phyloP scores from a whole-genome alignment of 306 rosid genomes.

The Oemleria cerasiformis region DNA sequence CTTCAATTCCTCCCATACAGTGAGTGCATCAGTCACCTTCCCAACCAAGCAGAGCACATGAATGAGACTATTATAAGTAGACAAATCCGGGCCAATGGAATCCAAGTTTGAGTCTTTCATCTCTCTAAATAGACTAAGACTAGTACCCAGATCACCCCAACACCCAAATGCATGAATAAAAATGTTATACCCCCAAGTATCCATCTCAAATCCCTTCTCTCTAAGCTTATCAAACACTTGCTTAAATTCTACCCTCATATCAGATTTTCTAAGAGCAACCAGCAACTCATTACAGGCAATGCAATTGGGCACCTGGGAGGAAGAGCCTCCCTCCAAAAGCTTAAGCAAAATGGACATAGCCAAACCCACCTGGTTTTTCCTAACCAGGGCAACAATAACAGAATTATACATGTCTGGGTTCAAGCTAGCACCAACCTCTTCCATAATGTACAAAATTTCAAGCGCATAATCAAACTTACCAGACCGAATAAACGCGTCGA shows the following conservation, averaged over 20 bases:
- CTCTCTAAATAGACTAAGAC: conserved; percentile 54
- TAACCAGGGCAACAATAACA: conserved; percentile 52
- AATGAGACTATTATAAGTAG: conserved; percentile 75
- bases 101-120: conserved; percentile 47
- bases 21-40: conserved; percentile 65
- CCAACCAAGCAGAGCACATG: conserved; percentile 66
- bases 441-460: conserved; percentile 50
- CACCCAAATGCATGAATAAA: conserved; percentile 79
- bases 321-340: conserved; percentile 34
- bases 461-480: conserved; percentile 50
- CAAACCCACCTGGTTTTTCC: conserved; percentile 53
- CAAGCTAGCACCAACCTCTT: conserved; percentile 35
- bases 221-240: conserved; percentile 50
- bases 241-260: conserved; percentile 60
- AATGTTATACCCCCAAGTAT: conserved; percentile 59
- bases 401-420: conserved; percentile 42
- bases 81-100: conserved; percentile 52
- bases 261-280: conserved; percentile 58
- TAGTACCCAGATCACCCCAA: conserved; percentile 77
- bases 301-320: conserved; percentile 21
- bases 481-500: conserved; percentile 45
- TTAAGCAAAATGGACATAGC: conserved; percentile 61
- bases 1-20: conserved; percentile 71
- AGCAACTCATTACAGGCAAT: conserved; percentile 57
- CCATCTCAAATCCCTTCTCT: conserved; percentile 44